Percentiles rank a stretch among this genome's conserved stretches.
Conservation (phyloP, 257 asterid genomes). For the Solanum microdontum region DNA sequence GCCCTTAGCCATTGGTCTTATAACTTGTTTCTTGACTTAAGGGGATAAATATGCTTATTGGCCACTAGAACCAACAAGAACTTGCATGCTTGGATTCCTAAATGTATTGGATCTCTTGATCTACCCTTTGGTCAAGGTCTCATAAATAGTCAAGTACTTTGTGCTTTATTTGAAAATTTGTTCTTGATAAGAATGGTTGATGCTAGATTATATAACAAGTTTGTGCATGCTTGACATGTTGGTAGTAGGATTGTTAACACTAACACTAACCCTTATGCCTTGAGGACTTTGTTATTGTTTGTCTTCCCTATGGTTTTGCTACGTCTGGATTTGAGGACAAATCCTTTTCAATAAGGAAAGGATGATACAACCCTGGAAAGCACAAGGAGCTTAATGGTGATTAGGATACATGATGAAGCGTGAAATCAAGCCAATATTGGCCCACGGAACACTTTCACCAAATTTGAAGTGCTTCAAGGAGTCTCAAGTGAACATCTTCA, state of each 20-base stretch:
- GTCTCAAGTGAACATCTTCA: not conserved
- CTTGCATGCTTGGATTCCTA: not conserved
- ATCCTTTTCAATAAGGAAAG: not conserved
- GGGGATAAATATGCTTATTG: not conserved
- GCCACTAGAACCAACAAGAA: not conserved
- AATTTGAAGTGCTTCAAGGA: not conserved
- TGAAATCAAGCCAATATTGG: not conserved
- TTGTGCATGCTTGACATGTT: not conserved
- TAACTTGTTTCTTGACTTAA: not conserved
- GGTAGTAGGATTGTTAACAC: not conserved
- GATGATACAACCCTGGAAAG: not conserved
- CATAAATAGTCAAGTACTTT: not conserved
- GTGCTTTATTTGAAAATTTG: not conserved
- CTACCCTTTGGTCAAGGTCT: not conserved
- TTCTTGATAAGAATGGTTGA: not conserved
- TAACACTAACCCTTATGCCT: not conserved
- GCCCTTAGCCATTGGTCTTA: not conserved
- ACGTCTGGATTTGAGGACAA: not conserved
- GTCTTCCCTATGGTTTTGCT: not conserved
- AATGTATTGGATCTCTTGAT: not conserved
- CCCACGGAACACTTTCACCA: not conserved
- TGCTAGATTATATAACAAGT: not conserved
- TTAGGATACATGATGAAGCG: not conserved
- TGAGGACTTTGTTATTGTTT: not conserved
- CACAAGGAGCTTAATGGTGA: not conserved